Percentiles rank a stretch among this genome's conserved stretches.
Evolutionary conservation across 495 filamentous ascomycete genomes (phyloP).

Genomic region (Aspergillus diversus): DNA sequence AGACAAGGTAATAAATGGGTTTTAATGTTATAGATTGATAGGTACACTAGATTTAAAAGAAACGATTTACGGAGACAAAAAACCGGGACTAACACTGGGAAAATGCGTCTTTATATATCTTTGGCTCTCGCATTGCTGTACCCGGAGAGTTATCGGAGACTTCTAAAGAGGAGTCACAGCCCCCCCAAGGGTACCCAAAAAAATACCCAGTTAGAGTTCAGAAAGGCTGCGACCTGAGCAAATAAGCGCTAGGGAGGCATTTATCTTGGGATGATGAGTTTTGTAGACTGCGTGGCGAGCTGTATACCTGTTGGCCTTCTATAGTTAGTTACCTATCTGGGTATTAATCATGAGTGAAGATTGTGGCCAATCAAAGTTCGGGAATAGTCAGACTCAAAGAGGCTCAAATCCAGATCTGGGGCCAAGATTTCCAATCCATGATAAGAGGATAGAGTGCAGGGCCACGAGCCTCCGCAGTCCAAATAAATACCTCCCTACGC

Average conservation of each 20-base stretch:
- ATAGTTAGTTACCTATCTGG: too few relatives aligned
- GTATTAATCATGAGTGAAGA: constrained; percentile 7
- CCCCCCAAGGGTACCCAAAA: constrained; percentile 4
- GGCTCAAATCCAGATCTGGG: background rate
- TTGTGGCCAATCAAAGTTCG: constrained; percentile 24
- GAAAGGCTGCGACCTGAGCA: background rate
- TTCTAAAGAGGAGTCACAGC: constrained; percentile 15
- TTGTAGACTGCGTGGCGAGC: background rate
- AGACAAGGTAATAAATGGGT: background rate
- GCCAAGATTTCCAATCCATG: background rate
- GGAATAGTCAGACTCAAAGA: constrained; percentile 32
- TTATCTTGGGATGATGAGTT: background rate
- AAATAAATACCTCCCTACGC: background rate
- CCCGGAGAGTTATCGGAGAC: constrained; percentile 42
- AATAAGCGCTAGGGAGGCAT: background rate
- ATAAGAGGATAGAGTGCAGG: background rate
- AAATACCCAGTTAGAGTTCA: background rate
- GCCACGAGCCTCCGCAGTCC: background rate
- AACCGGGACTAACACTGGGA: too few relatives aligned
- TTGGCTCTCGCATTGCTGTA: background rate
- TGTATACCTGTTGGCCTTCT: too few relatives aligned
- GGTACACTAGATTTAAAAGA: background rate
- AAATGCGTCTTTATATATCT: background rate
- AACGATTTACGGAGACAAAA: background rate
- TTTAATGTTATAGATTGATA: background rate